Evolutionary conservation across 345 rosid species (phyloP), one percentile per base, ranked within the genome.

Genomic region (Citrus maxima): DNA sequence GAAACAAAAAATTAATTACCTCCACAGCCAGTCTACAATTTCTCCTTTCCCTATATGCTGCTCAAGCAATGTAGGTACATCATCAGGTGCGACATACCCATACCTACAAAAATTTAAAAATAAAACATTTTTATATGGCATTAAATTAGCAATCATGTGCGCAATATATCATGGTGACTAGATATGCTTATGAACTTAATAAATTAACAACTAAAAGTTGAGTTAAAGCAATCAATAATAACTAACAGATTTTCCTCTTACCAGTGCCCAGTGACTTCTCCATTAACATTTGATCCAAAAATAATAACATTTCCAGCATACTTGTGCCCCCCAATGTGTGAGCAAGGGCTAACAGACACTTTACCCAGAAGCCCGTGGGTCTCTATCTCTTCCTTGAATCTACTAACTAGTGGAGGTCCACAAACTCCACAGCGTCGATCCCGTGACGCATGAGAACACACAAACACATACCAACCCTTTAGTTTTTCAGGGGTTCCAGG

Each of bases 301-400:
- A 96, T 88, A 56, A 96, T 96, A 70, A 96, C 94, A 81, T 96
- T 96, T 79, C 99, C 99, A 1, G 99, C 98, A 80, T 92, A 94
- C 80, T 89, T 92, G 67, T 96, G 97, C 42, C 99, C 99, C 56
- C 99, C 99, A 37, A 96, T 88, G 81, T 96, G 99, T 67, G 98
- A 96, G 82, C 99, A 96, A 40, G 99, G 97, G 84, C 98, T 91
- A 77, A 93, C 93, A 16, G 99, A 89, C 79, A 96, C 95, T 87
- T 87, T 91, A 83, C 93, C 92, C 82, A 89, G 95, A 78, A 96
- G 91, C 81, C 90, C 88, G 82, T 79, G 87, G 19, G 80, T 77
- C 76, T 88, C 93, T 54, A 94, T 92, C 85, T 94, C 98, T 84
- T 93, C 98, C 84, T 88, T 94, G 87, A 96, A 96, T 83, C 89